Base-by-base conservation (phyloP, 2,329 filamentous ascomycete genomes). In the Cryphonectria carpinicola region DNA sequence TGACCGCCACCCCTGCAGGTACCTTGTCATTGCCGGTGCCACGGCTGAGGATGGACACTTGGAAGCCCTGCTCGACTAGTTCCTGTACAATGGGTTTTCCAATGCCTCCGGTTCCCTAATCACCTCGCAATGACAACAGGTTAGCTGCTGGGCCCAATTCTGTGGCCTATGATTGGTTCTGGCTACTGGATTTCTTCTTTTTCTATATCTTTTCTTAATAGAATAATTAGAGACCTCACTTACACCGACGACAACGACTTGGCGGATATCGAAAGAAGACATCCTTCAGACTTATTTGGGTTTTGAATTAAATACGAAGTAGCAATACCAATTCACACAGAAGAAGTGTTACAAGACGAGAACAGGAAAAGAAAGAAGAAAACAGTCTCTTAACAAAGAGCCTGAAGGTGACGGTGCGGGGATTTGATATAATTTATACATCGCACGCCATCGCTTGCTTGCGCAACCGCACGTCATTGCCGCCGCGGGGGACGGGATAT, bases 1-100 rank as follows among this genome's bases (percentile, higher is more conserved):
- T 76, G 43, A 88, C 82, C 10, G 79, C 78, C 65, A 86, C 80
- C 41, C 78, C 76, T 0, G 78, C 67, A 1, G 82, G 80, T 69
- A 79, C 76, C 0, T 77, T 77, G 39, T 77, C 75, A 10, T 74
- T 75, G 5, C 85, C 87, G 54, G 80, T 78, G 28, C 77, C 75
- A 28, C 88, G 85, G 52, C 83, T 84, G 43, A 90, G 80, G 17
- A 86, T 80, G 25, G 86, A 86, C 58, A 88, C 81, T 52, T 81
- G 80, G 80, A 89, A 88, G 66, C 78, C 79, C 8, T 76, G 75
- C 4, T 74, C 69, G 37, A 81, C 62, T n/a, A 82, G 78, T 43
- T 76, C 77, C 43, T 68, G 32, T 49, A 80, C 73, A 35, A 82
- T 76, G 32, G 73, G 69, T 14, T 68, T 72, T 52, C 80, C 80